phyloP scores from a whole-genome alignment of 192 early-diverging fungal species.

The Linnemannia exigua region DNA sequence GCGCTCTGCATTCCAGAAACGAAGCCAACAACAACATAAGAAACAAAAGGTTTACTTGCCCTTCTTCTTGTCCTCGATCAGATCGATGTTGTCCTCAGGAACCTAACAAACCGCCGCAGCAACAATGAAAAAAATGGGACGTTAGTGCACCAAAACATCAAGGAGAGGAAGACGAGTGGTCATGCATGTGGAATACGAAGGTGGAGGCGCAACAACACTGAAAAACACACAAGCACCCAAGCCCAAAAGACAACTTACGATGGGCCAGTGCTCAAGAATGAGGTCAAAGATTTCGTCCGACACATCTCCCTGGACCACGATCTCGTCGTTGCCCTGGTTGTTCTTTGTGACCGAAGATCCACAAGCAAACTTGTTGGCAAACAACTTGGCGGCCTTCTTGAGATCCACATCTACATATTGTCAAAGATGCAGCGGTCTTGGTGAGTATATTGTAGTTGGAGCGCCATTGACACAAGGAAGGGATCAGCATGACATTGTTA shows the following conservation, averaged over 20 bases:
- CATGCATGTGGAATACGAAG: not conserved
- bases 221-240: conserved; percentile 3
- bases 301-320: conserved; percentile 97
- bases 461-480: not conserved
- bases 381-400: conserved; percentile 96
- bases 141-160: not conserved
- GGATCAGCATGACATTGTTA: not conserved
- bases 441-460: not conserved
- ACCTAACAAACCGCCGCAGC: conserved; percentile 56
- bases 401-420: conserved; percentile 84
- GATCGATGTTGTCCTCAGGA: conserved; percentile 82
- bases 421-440: not conserved
- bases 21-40: not conserved
- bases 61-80: conserved; percentile 84
- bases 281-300: conserved; percentile 90
- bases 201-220: not conserved
- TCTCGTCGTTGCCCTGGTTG: conserved; percentile 92
- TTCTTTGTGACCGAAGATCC: conserved; percentile 96
- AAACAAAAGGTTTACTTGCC: conserved; percentile 55
- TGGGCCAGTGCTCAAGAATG: conserved; percentile 81
- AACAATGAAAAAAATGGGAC: not conserved
- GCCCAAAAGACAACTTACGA: conserved; percentile 63
- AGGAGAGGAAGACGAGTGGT: not conserved
- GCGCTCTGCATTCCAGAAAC: not conserved
- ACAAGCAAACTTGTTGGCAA: conserved; percentile 96